phyloP scores from a whole-genome alignment of 2,329 filamentous ascomycete genomes.

The Fusarium fujikuroi region DNA sequence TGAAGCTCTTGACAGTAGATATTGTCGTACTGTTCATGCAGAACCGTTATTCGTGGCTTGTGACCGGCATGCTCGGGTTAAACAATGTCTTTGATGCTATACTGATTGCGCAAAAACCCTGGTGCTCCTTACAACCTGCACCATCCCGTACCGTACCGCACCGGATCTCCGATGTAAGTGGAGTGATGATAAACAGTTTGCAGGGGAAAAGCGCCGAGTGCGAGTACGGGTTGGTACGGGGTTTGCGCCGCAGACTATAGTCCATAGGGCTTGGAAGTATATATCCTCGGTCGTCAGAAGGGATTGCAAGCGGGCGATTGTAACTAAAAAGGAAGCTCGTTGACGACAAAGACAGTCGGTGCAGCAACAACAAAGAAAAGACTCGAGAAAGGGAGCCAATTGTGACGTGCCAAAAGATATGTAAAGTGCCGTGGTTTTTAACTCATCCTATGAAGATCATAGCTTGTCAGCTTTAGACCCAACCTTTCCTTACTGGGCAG shows the following conservation, averaged over 20 bases:
- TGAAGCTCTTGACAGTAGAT: neutral
- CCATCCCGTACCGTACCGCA: constrained; percentile 8
- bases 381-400: neutral
- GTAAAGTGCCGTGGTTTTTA: neutral
- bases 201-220: constrained; percentile 26
- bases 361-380: neutral
- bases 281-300: neutral
- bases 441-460: constrained; percentile 5
- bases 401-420: neutral
- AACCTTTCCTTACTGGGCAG: constrained; percentile 34
- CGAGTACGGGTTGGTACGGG: constrained; percentile 16
- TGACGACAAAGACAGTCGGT: neutral
- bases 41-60: constrained; percentile 11
- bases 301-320: neutral
- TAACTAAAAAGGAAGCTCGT: neutral
- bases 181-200: constrained; percentile 26
- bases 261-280: neutral
- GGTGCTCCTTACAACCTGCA: neutral
- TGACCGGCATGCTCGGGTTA: constrained; percentile 8
- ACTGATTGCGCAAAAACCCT: neutral
- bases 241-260: constrained; percentile 11
- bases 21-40: neutral
- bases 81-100: constrained; percentile 13
- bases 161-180: constrained; percentile 39
- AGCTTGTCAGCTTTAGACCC: constrained; percentile 31